Evolutionary conservation across 2,329 filamentous ascomycete species (phyloP).

Genomic region (Diaporthe caulivora): DNA sequence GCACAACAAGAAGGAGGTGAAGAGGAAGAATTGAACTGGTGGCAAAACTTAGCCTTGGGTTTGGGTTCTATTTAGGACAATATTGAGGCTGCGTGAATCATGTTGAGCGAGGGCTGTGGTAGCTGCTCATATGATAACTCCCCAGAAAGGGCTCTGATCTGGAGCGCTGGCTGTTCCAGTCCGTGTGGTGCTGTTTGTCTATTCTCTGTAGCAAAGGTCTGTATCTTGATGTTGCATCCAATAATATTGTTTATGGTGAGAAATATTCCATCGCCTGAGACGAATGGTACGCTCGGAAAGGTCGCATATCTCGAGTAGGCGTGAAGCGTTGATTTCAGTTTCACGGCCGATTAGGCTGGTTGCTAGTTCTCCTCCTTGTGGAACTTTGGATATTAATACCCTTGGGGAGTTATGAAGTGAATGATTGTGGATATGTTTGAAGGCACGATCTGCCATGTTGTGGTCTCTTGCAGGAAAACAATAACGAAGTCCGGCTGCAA

Average conservation of each 20-base stretch:
- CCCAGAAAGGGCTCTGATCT: background rate
- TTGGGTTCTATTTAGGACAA: background rate
- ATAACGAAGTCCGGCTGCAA: background rate
- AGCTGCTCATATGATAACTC: background rate
- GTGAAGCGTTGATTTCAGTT: background rate
- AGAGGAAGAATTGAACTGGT: background rate
- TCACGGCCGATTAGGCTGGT: background rate
- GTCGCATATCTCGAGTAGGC: background rate
- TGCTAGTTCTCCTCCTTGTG: background rate
- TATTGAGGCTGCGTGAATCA: background rate
- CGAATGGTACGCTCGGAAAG: background rate
- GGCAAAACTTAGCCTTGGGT: too few relatives aligned
- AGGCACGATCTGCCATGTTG: background rate
- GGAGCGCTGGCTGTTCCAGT: background rate
- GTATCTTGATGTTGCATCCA: background rate
- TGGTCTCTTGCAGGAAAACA: background rate
- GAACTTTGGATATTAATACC: too few relatives aligned
- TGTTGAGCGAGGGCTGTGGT: background rate
- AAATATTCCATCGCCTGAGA: too few relatives aligned
- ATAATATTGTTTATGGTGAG: background rate
- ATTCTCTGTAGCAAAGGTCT: conserved; percentile 2
- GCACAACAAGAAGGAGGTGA: background rate
- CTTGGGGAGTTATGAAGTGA: background rate
- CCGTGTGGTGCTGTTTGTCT: background rate
- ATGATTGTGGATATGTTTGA: background rate